Evolutionary conservation across 345 rosid genomes (phyloP), one percentile per base, ranked within the genome.

Genomic region (Clausena lansium): DNA sequence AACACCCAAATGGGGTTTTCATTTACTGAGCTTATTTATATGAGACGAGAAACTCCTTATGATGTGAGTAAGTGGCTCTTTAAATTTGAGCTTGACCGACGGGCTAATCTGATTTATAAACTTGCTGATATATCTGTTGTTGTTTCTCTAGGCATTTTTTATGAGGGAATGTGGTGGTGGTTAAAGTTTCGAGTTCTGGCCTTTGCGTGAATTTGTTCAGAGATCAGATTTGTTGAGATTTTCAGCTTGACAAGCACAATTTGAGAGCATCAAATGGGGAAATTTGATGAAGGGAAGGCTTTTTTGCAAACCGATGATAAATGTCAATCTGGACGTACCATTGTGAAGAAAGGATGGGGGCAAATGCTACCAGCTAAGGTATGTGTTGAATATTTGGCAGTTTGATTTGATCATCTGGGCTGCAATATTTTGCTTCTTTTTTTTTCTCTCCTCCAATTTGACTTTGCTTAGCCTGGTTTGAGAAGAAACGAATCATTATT

Each of bases 211-310:
- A 13, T 70, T 54, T 47, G 67, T 39, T 39, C 71, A 45, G 68
- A 75, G 11, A 67, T 25, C 33, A 57, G 65, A 73, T 24, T 17
- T 13, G 38, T 78, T 32, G 13, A 62, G 33, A 27, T 36, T 67
- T 72, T 74, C 57, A 69, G 39, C 79, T 64, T 73, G 64, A 64
- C 45, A 30, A 70, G 77, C 60, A 38, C 47, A 7, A 36, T 36
- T 64, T 73, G 38, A 66, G 54, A 76, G 20, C 19, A 32, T 39
- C 20, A 25, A 24, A 78, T 80, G 86, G 84, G 80, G 67, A 80
- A 81, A 72, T 67, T 68, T 60, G 58, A 68, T 45, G 25, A 78
- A 39, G 68, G 32, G 68, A 71, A 75, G 58, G 77, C 65, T 50
- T 63, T 70, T 72, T 64, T 71, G 1, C 52, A 57, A 77, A 19